phyloP scores from a whole-genome alignment of 805 yeast species.

The Saccharomycopsis microspora region DNA sequence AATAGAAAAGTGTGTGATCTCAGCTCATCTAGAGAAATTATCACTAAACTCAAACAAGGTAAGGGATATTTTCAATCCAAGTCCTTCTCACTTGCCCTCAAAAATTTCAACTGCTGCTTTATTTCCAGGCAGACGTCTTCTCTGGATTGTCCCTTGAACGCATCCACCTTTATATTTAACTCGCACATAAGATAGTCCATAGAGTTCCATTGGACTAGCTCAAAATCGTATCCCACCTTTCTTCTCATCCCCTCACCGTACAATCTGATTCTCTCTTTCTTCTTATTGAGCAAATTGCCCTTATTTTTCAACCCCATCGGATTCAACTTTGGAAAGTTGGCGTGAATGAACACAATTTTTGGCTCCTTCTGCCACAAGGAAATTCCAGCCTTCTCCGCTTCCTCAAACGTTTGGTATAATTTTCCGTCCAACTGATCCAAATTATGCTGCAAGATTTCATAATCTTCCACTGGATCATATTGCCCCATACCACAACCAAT shows the following conservation, averaged over 20 bases:
- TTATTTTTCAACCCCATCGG: constrained; percentile 41
- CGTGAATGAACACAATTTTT: constrained; percentile 42
- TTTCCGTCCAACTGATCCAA: constrained; percentile 7
- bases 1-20: not conserved
- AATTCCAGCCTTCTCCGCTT: constrained; percentile 11
- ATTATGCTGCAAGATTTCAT: constrained; percentile 22
- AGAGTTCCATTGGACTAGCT: constrained; percentile 44
- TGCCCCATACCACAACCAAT: constrained; percentile 47
- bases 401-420: constrained; percentile 7
- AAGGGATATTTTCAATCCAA: constrained; percentile 22
- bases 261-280: constrained; percentile 39
- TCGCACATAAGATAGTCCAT: constrained; percentile 48
- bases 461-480: constrained; percentile 44
- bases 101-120: constrained; percentile 31
- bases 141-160: constrained; percentile 31
- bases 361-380: constrained; percentile 20
- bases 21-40: not conserved
- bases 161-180: constrained; percentile 31
- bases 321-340: constrained; percentile 56
- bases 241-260: constrained; percentile 46
- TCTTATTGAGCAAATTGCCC: constrained; percentile 29
- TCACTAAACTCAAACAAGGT: not conserved
- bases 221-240: constrained; percentile 46
- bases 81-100: constrained; percentile 27
- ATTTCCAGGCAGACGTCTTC: constrained; percentile 39